A percentile compares a stretch with the other conserved stretches of the same genome.
Conservation (phyloP, 305 asterid species). For the Fraxinus paxiana region DNA sequence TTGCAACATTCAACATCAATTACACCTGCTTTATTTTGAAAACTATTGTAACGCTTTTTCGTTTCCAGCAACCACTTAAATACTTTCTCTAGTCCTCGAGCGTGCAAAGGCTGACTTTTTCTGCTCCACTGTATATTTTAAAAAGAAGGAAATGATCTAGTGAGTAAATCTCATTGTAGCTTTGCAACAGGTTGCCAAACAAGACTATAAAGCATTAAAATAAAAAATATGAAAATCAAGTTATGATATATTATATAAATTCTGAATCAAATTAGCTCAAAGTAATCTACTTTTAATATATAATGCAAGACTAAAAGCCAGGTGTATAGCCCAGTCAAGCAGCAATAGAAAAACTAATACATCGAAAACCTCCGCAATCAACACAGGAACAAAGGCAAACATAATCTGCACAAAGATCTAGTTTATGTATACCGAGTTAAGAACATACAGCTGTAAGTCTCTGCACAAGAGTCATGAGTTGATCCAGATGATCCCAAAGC, state of each 20-base stretch:
- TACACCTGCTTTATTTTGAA: conserved; percentile 60
- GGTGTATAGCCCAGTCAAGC: background rate
- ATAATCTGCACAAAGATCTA: conserved; percentile 18
- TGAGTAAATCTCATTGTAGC: conserved; percentile 10
- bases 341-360: conserved; percentile 1
- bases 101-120: conserved; percentile 81
- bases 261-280: background rate
- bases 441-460: conserved; percentile 70
- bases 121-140: conserved; percentile 73
- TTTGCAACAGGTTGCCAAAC: conserved; percentile 9
- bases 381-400: conserved; percentile 5
- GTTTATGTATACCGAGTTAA: conserved; percentile 9
- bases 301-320: background rate
- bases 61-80: conserved; percentile 66
- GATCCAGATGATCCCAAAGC: conserved; percentile 70
- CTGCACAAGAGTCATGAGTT: conserved; percentile 59
- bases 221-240: background rate
- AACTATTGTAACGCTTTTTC: conserved; percentile 41
- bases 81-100: conserved; percentile 78
- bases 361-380: background rate
- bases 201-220: conserved; percentile 12
- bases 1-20: conserved; percentile 25
- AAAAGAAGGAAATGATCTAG: background rate
- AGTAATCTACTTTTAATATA: background rate
- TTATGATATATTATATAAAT: background rate